Percentiles rank a stretch among this genome's conserved stretches.
Conservation (phyloP, 2,329 filamentous ascomycete species). For the Claviceps pazoutovae region DNA sequence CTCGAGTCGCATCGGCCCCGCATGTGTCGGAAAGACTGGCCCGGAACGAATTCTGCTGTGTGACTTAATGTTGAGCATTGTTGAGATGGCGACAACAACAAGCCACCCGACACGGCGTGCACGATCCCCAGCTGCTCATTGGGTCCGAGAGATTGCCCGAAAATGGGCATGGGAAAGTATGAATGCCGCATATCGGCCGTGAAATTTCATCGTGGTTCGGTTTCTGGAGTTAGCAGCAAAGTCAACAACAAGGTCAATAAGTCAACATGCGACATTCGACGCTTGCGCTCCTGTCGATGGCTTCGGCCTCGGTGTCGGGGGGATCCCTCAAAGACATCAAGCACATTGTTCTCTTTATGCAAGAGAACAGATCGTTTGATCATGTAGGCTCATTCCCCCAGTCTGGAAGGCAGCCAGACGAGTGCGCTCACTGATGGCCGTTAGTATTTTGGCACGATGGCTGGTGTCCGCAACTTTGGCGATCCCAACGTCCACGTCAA, state of each 20-base stretch:
- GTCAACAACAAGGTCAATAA: background rate
- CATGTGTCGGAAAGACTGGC: background rate
- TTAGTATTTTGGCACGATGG: slow-evolving; percentile 42
- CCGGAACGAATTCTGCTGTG: background rate
- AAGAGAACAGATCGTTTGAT: slow-evolving; percentile 25
- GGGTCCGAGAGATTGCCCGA: background rate
- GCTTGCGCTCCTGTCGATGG: slow-evolving; percentile 6
- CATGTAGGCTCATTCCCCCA: slow-evolving; percentile 11
- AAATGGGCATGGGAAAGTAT: background rate
- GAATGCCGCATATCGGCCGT: background rate
- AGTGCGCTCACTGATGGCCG: background rate
- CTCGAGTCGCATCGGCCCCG: background rate
- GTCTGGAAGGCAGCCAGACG: background rate
- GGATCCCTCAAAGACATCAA: slow-evolving; percentile 35
- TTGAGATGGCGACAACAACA: background rate
- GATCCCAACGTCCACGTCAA: slow-evolving; percentile 21
- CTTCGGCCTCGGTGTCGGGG: slow-evolving; percentile 13
- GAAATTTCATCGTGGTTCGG: background rate
- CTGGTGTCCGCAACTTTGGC: slow-evolving; percentile 39
- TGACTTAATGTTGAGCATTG: background rate
- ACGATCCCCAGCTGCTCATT: background rate
- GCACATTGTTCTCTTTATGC: slow-evolving; percentile 45
- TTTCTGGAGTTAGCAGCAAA: background rate
- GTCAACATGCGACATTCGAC: background rate
- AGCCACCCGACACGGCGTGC: background rate